Conservation (phyloP, 495 filamentous ascomycete genomes). For the Mycothermus thermophilus region DNA sequence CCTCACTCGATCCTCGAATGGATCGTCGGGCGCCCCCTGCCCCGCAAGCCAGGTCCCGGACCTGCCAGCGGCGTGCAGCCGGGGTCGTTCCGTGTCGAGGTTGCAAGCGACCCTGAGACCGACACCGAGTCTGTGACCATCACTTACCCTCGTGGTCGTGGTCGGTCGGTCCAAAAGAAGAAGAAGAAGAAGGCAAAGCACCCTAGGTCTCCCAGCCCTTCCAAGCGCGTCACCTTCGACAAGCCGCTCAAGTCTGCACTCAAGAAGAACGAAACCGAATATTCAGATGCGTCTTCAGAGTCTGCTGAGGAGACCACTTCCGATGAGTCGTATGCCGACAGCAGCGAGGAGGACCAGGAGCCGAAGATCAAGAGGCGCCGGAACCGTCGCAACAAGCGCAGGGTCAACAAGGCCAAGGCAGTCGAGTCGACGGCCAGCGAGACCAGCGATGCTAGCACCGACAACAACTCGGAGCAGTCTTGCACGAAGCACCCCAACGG, state of each 20-base stretch:
- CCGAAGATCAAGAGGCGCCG: not conserved
- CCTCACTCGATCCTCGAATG: slow-evolving; percentile 24
- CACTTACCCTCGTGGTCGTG: slow-evolving; percentile 17
- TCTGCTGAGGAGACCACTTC: not conserved
- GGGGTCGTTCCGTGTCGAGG: too few species aligned
- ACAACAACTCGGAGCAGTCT: not conserved
- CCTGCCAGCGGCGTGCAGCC: too few species aligned
- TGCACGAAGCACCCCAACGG: slow-evolving; percentile 1
- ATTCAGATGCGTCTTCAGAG: slow-evolving; percentile 1
- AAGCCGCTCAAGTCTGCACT: slow-evolving; percentile 12
- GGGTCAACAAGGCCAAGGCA: slow-evolving; percentile 2
- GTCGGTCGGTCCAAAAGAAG: not conserved
- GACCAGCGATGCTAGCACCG: not conserved
- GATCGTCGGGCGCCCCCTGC: slow-evolving; percentile 29
- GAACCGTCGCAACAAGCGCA: too few species aligned
- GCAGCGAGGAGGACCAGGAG: slow-evolving; percentile 2
- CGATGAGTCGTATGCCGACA: not conserved
- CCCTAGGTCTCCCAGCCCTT: not conserved
- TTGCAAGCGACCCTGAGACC: slow-evolving; percentile 27
- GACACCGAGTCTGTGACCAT: slow-evolving; percentile 22
- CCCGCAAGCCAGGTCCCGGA: too few species aligned
- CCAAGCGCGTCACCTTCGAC: slow-evolving; percentile 13
- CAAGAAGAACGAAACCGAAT: slow-evolving; percentile 9
- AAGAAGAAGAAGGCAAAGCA: not conserved
- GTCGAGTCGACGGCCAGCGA: not conserved